phyloP scores from a whole-genome alignment of 2,329 filamentous ascomycete species.

The Didymosphaeria variabile region DNA sequence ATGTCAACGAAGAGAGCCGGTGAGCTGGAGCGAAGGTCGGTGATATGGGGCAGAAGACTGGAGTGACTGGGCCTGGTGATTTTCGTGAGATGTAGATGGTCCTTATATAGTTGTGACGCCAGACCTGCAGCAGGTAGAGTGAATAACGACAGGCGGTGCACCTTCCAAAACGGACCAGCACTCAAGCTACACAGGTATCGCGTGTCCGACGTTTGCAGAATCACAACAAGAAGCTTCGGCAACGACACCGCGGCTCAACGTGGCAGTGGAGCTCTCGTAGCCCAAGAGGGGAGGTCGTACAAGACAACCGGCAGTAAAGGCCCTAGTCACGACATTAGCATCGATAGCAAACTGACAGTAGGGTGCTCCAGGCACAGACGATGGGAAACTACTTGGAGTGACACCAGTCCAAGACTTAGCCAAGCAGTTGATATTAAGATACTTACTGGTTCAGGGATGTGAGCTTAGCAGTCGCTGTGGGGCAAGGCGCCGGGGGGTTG shows the following conservation, averaged over 20 bases:
- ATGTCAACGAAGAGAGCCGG: slow-evolving; percentile 19
- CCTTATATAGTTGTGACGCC: slow-evolving; percentile 42
- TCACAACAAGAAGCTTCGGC: slow-evolving; percentile 22
- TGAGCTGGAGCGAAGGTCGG: slow-evolving; percentile 27
- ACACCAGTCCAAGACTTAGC: slow-evolving; percentile 37
- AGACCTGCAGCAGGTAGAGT: slow-evolving; percentile 17
- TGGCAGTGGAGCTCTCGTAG: slow-evolving; percentile 36
- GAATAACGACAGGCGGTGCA: slow-evolving; percentile 28
- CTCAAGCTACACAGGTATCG: slow-evolving; percentile 24
- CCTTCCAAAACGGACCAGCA: slow-evolving; percentile 44
- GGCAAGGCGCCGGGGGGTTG: slow-evolving; percentile 24
- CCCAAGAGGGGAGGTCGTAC: slow-evolving; percentile 45
- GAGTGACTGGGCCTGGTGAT: slow-evolving; percentile 39
- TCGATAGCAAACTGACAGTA: slow-evolving; percentile 28
- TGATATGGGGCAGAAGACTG: slow-evolving; percentile 33
- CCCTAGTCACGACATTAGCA: slow-evolving; percentile 36
- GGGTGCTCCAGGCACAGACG: slow-evolving; percentile 27
- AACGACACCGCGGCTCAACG: slow-evolving; percentile 32
- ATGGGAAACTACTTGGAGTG: slow-evolving; percentile 27
- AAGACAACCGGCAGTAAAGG: slow-evolving; percentile 33
- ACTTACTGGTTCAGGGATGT: slow-evolving; percentile 47
- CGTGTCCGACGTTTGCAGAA: slow-evolving; percentile 26
- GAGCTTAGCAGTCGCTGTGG: slow-evolving; percentile 26
- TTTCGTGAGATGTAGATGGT: slow-evolving; percentile 20
- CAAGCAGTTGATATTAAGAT: slow-evolving; percentile 39